Base-by-base conservation (phyloP, 805 yeast genomes). In the Lachancea sp. region DNA sequence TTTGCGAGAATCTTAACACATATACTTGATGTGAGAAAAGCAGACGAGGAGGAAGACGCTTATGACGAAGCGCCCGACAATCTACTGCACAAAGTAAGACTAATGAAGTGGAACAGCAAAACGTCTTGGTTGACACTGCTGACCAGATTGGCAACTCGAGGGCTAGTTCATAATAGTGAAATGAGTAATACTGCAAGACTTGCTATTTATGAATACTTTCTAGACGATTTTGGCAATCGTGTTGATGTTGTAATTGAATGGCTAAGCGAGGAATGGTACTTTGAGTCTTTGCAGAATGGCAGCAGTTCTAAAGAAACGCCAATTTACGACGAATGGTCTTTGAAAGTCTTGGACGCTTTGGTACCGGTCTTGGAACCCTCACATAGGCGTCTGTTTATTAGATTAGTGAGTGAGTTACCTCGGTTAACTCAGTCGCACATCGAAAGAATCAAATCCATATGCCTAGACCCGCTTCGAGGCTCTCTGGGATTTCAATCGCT, bases 191-290 rank as follows among this genome's bases (percentile, higher is more conserved):
- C 79, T 48, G 77, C 91, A 11, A 73, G 96, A 53, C 78, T 75
- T 18, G 77, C 87, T 18, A 67, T 93, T 10, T 82, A 83, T 49
- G 79, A 81, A 15, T 85, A 83, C 59, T 81, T 88, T 45, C 70
- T 86, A 55, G 81, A 74, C 10, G 86, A 85, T 57, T 80, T 90
- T 54, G 83, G 83, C 45, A 71, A 70, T 9, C 70, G 91, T 30
- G 73, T 90, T 11, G 95, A 86, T 47, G 66, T 82, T 30, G 80
- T 88, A 16, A 79, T 91, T 32, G 89, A 85, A 50, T 93, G 99
- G 99, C 68, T 93, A 45, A 90, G 85, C 56, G 99, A 93, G 65
- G 99, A 93, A 63, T 93, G 96, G 95, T 81, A 78, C 66, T 70
- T 78, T 40, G 85, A 82, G 57, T 67, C 55, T 13, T 16, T 54